Percentiles rank a stretch among this genome's conserved stretches.
Evolutionary conservation across 805 yeast species (phyloP).

Genomic region (Myxozyma udenii): DNA sequence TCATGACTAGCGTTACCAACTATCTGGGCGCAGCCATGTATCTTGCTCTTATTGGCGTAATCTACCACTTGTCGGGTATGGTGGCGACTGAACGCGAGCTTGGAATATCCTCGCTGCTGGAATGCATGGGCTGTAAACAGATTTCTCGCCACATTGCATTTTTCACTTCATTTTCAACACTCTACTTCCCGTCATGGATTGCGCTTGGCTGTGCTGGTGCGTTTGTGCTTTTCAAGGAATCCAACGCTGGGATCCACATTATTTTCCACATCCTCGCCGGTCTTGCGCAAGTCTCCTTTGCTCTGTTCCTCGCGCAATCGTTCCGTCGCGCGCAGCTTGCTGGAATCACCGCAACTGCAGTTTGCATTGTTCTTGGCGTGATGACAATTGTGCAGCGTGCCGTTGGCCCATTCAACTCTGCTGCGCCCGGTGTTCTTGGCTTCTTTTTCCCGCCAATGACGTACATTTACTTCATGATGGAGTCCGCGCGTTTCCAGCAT

Average conservation of each 20-base stretch:
- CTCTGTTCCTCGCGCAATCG: conserved; percentile 35
- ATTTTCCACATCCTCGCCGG: conserved; percentile 37
- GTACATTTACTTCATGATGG: conserved; percentile 35
- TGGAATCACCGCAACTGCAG: conserved; percentile 37
- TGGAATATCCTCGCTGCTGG: conserved; percentile 36
- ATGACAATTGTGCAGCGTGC: conserved; percentile 34
- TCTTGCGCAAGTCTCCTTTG: conserved; percentile 34
- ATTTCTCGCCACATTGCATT: conserved; percentile 33
- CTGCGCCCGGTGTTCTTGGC: conserved; percentile 34
- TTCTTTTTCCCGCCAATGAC: conserved; percentile 39
- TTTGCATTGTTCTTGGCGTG: conserved; percentile 36
- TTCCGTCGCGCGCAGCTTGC: conserved; percentile 36
- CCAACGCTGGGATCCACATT: conserved; percentile 33
- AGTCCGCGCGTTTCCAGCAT: conserved; percentile 14
- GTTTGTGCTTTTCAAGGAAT: conserved; percentile 28
- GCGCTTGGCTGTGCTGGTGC: conserved; percentile 32
- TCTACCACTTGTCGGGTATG: conserved; percentile 38
- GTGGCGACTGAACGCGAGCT: conserved; percentile 38
- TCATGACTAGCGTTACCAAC: conserved; percentile 32
- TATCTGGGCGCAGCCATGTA: conserved; percentile 39
- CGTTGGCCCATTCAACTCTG: conserved; percentile 21
- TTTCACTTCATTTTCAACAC: conserved; percentile 33
- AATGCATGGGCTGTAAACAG: conserved; percentile 37
- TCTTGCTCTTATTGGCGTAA: conserved; percentile 38
- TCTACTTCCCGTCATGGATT: conserved; percentile 38